Base-by-base conservation (phyloP, 2,329 filamentous ascomycete species). In the Verticillium zaregamsianum region DNA sequence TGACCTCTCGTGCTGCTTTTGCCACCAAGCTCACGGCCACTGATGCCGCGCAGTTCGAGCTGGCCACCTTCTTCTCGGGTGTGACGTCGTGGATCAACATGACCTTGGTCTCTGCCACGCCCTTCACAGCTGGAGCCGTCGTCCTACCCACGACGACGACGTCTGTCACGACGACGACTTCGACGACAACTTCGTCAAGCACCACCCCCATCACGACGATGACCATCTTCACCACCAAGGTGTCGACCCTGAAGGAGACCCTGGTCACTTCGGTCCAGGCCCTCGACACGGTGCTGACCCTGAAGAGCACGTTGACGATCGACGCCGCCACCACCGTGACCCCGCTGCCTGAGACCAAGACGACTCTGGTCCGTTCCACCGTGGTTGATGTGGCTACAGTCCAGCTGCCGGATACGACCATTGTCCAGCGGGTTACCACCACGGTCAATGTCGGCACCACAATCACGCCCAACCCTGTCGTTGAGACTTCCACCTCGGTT, bases 61-160 rank as follows among this genome's bases (percentile, higher is more conserved):
- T 79, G 37, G 67, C 70, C 7, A 74, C 68, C 62, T 79, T 79
- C 67, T 79, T 80, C 61, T 23, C 32, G 17, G 64, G 71, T 1
- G 69, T 69, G 1, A 78, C 72, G 2, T 70, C 71, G 7, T 79
- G 76, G 73, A 79, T 80, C 65, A 73, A 80, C 62, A 76, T 78
- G 60, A 73, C 73, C 2, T 70, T 72, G 40, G 68, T 79, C 17
- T 68, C 72, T 59, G 70, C 72, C 1, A 69, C 71, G 59, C 77
- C 77, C 0, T 80, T 79, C 60, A 64, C 64, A 3, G 68, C 72
- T 12, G 72, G 70, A 4, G 57, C 57, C 37, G 37, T 58, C 7
- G 37, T 49, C 3, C 57, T 58, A 15, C 57, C 56, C 20, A 7
- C 20, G 1, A 68, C 68, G 25, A 61, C 61, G 17, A 70, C 70